A percentile compares a stretch with the other conserved stretches of the same genome.
Evolutionary conservation across 768 basidiomycete species (phyloP).

Genomic region (Dentipellis fragilis): DNA sequence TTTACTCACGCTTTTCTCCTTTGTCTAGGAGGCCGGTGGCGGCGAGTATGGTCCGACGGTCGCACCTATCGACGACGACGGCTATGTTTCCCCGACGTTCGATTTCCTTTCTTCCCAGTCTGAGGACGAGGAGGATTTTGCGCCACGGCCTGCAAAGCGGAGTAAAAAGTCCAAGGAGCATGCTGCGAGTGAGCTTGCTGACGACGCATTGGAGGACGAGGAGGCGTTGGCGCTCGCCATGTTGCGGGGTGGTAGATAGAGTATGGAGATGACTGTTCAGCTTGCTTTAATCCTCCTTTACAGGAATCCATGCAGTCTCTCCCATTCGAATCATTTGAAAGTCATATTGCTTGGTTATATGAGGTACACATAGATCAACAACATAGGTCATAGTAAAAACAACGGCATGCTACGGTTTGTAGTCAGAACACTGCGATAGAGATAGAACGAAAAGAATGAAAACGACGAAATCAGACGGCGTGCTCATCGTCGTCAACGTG

Average conservation of each 20-base stretch:
- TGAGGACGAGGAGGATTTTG: conserved; percentile 16
- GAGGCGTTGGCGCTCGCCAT: conserved; percentile 59
- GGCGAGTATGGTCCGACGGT: conserved; percentile 21
- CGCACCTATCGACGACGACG: conserved; percentile 37
- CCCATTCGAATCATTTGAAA: no score
- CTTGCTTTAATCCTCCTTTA: no score
- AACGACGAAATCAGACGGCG: no score
- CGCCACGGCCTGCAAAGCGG: conserved; percentile 23
- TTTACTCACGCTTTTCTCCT: not conserved
- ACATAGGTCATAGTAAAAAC: no score
- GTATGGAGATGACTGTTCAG: no score
- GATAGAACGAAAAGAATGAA: no score
- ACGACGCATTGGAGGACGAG: conserved; percentile 35
- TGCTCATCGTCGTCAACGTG: no score
- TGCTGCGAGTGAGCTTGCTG: conserved; percentile 19
- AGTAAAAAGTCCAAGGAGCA: conserved; percentile 15
- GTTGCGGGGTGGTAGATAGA: conserved; percentile 26
- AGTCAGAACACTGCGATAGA: no score
- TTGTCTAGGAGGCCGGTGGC: conserved; percentile 14
- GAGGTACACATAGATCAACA: no score
- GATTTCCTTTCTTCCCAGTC: conserved; percentile 31
- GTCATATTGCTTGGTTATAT: no score
- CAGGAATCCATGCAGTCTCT: no score
- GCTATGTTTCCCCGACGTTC: conserved; percentile 66
- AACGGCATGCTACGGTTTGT: no score